A percentile compares a stretch with the other conserved stretches of the same genome.
These are phyloP conservation scores for Cordyceps cicadae DNA, from an alignment of 2,329 filamentous ascomycete species.

Conservation along the genomic window DNA sequence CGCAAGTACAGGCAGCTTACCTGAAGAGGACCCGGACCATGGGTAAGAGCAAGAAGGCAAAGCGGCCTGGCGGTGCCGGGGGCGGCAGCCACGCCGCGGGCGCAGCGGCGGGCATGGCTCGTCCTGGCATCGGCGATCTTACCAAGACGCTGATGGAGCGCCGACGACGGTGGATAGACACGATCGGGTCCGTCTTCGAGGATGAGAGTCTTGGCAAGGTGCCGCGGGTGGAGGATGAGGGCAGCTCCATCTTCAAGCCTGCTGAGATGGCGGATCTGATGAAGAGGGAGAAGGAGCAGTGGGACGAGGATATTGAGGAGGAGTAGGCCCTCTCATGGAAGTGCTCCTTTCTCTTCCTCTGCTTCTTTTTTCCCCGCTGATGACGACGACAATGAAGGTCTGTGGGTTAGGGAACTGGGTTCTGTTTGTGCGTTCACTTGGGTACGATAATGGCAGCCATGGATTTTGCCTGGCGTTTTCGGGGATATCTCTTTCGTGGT, in stretches of 20 bases:
- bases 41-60: conserved; percentile 88
- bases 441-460: background rate
- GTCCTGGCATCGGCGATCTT: conserved; percentile 81
- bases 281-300: conserved; percentile 68
- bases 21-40: conserved; percentile 91
- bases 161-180: conserved; percentile 79
- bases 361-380: background rate
- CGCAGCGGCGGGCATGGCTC: conserved; percentile 47
- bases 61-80: conserved; percentile 66
- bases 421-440: background rate
- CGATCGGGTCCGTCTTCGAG: conserved; percentile 83
- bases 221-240: conserved; percentile 55
- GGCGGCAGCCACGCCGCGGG: conserved; percentile 59
- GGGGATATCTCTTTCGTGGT: background rate
- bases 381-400: background rate
- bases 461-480: background rate
- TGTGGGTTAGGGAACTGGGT: background rate
- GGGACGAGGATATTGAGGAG: conserved; percentile 73
- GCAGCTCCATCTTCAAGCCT: conserved; percentile 64
- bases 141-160: conserved; percentile 91
- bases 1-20: conserved; percentile 89
- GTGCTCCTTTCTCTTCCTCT: too few species aligned
- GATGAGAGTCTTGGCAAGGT: conserved; percentile 69
- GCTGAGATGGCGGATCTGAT: conserved; percentile 64
- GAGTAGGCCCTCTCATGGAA: conserved; percentile 28